Evolutionary conservation across 2,329 filamentous ascomycete species (phyloP), one percentile per base, ranked within the genome.

Genomic region (Colletotrichum eremochloae): DNA sequence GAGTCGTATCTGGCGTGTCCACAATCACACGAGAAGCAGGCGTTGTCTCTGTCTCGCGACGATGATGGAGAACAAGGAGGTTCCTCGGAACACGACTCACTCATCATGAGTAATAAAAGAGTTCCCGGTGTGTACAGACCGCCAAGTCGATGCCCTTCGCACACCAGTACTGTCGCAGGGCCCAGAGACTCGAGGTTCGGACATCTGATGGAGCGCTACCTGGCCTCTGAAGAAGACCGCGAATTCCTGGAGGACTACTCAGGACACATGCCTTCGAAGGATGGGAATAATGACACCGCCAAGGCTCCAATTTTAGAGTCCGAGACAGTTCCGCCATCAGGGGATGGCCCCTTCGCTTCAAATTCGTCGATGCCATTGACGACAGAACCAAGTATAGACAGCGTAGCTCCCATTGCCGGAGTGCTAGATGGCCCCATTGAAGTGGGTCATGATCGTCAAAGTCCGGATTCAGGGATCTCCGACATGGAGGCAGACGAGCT

Each of bases 381-480:
- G 52, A 40, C 24, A 24, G 20, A 38, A 14, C 18, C 24, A 24
- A 46, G 7, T 29, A 29, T 15, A 29, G 12, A 18, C 38, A 20
- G 6, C 24, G 9, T 42, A 1, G 31, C 36, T 36, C n/a, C 33
- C 12, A 52, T 9, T 6, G 14, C 18, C 29, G 20, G 33, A 1
- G 6, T 15, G 33, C n/a, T 4, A 12, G 52, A 53, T 12, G 53
- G 58, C 8, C 69, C 38, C 11, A 58, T 72, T 40, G 67, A 68
- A 44, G 65, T 60, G 2, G 69, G 38, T 4, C 12, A 48, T 24
- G 44, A 63, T 1, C 44, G n/a, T 42, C 46, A 53, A 9, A 38
- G 42, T 9, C n/a, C 38, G 8, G 69, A 72, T 42, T 72, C 69
- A 6, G 69, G 40, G 1, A 55, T 72, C 12, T 61, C 56, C 24